Base-by-base conservation (phyloP, 805 yeast species). In the Nakazawaea ishiwadae region DNA sequence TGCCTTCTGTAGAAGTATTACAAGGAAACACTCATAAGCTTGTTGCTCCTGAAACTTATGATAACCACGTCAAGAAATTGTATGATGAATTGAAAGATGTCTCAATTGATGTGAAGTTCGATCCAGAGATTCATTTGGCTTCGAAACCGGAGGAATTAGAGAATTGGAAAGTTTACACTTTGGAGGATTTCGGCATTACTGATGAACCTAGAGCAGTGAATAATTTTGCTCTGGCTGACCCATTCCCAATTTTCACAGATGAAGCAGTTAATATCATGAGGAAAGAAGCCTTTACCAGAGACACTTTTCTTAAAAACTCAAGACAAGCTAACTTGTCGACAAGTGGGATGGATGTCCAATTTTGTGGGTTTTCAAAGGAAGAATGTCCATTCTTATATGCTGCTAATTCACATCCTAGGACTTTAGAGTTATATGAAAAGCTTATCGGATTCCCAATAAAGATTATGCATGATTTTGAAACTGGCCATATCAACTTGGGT, bases 191-290 rank as follows among this genome's bases (percentile, higher is more conserved):
- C 49, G 69, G 68, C 1, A 54, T 64, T 45, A 46, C 60, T 18
- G 47, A 51, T 46, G 53, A 55, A 21, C 48, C 58, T 43, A 69
- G 66, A 48, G 61, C 56, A 17, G 50, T 67, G 20, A 57, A 65
- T 19, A 58, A 59, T 5, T 57, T 65, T 45, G 72, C 70, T 3
- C 81, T 77, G 16, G 62, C 73, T 35, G 78, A 69, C 44, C 80
- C 84, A 2, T 77, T 77, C 55, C 80, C 80, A 6, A 56, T 77
- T 30, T 71, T 77, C 55, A 71, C 81, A 1, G 71, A 71, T 34
- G 82, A 77, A 50, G 82, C 82, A 3, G 62, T 75, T 39, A 68
- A 68, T 31, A 69, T 77, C 50, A 68, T 77, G 73, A 66, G 72
- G 48, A 68, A 69, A 56, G 82, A 77, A 51, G 53, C 73, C 16